phyloP scores from a whole-genome alignment of 495 filamentous ascomycete genomes.

The Pseudoneurospora amorphoporcata region DNA sequence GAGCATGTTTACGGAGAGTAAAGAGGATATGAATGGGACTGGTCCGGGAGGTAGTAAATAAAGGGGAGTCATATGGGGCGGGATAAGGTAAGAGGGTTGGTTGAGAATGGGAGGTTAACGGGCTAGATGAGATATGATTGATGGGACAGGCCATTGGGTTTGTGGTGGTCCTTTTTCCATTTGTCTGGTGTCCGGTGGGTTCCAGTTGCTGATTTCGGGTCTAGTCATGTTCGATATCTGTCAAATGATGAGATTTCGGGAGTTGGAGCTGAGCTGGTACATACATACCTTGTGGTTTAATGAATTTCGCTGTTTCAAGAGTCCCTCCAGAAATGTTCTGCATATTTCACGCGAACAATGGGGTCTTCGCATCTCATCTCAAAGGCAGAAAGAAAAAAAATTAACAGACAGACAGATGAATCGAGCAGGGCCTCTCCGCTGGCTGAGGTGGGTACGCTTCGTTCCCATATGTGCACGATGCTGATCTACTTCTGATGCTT shows the following conservation, averaged over 20 bases:
- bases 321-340: neutral
- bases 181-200: neutral
- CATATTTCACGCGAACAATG: neutral
- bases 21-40: constrained; percentile 3
- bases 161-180: neutral
- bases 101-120: neutral
- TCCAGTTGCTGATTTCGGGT: neutral
- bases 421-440: too few species aligned
- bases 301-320: neutral
- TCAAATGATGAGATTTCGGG: neutral
- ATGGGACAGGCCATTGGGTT: neutral
- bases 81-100: neutral
- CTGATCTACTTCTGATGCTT: too few species aligned
- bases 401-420: too few species aligned
- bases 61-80: neutral
- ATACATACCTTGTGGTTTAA: neutral
- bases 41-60: neutral
- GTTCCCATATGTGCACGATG: too few species aligned
- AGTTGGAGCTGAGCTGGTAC: neutral
- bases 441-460: too few species aligned
- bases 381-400: too few species aligned
- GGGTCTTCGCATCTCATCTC: too few species aligned
- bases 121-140: neutral
- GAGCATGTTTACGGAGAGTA: constrained; percentile 12
- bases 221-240: neutral